phyloP scores from a whole-genome alignment of 805 yeast species.

The Ogataea ganodermae region DNA sequence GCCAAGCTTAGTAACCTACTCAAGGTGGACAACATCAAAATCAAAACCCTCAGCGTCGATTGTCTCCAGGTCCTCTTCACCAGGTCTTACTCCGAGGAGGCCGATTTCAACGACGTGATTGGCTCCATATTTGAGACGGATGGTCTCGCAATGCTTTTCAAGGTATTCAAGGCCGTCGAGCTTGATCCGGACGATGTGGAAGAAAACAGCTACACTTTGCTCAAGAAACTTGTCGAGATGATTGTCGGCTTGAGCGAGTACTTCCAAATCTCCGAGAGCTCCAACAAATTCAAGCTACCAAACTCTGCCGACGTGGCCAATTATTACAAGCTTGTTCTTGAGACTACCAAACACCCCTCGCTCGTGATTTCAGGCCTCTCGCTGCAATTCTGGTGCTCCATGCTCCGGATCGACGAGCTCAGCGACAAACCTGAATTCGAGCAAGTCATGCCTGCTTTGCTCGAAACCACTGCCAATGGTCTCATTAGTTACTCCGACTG shows the following conservation, averaged over 20 bases:
- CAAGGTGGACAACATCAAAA: constrained; percentile 55
- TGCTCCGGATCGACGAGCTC: constrained; percentile 77
- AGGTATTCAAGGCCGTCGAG: constrained; percentile 62
- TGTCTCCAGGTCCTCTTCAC: constrained; percentile 88
- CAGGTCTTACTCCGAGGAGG: constrained; percentile 63
- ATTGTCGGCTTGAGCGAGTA: constrained; percentile 83
- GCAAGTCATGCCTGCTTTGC: constrained; percentile 60
- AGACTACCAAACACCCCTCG: constrained; percentile 82
- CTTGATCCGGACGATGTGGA: constrained; percentile 64
- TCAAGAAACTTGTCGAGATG: constrained; percentile 92
- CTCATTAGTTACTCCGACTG: constrained; percentile 71
- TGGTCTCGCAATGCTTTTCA: constrained; percentile 69
- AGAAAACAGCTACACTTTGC: constrained; percentile 75
- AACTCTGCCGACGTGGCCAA: constrained; percentile 61
- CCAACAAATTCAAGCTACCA: constrained; percentile 39
- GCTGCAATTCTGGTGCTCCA: constrained; percentile 90
- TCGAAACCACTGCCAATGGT: constrained; percentile 77
- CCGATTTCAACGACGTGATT: constrained; percentile 75
- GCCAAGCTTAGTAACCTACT: constrained; percentile 62
- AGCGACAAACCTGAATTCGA: constrained; percentile 58
- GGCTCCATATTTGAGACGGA: constrained; percentile 74
- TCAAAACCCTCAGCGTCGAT: constrained; percentile 84
- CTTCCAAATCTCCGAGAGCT: constrained; percentile 40
- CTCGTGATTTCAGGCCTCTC: constrained; percentile 89
- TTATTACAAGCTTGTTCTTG: constrained; percentile 72